Base-by-base conservation (phyloP, 345 rosid genomes). In the Punica granatum region DNA sequence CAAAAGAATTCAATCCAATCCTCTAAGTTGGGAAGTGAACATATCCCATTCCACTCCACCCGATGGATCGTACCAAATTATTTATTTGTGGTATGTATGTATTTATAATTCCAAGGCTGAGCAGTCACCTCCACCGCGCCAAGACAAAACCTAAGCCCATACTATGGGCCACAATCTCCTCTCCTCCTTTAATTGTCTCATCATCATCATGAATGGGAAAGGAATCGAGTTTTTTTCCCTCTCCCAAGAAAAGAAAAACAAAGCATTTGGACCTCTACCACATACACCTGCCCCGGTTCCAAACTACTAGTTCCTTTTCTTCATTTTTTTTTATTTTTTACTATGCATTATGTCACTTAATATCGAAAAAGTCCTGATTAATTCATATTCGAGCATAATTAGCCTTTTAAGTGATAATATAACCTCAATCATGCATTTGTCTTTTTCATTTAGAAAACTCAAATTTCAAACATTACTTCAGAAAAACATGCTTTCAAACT, bases 81-180 rank as follows among this genome's bases (percentile, higher is more conserved):
- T 37, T 37, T 37, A 8, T 37, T 37, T 37, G n/a, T n/a, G n/a
- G n/a, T n/a, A n/a, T n/a, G 30, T 21, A n/a, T 51, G 28, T 13
- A 56, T 60, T 60, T 16, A 68, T 19, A 39, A 26, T 31, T 31
- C 65, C 65, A 0, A 60, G 56, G 32, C 37, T 11, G 30, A 2
- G 35, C 18, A 43, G 33, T 63, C 58, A 32, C 71, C 71, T 68
- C 71, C 71, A 62, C 71, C 71, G 35, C 43, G 30, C 16, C 71
- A 21, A 60, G 56, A 42, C 71, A 60, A 68, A 31, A 32, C 54
- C 62, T 32, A 21, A 26, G 51, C 70, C 53, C 43, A 42, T 63
- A 15, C 21, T n/a, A n/a, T n/a, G 25, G 7, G 16, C 70, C 25
- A 25, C n/a, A n/a, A n/a, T n/a, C n/a, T n/a, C n/a, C n/a, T 33